Percentiles rank a stretch among this genome's conserved stretches.
phyloP scores from a whole-genome alignment of 2,329 filamentous ascomycete genomes.

The Penicillium sp. region DNA sequence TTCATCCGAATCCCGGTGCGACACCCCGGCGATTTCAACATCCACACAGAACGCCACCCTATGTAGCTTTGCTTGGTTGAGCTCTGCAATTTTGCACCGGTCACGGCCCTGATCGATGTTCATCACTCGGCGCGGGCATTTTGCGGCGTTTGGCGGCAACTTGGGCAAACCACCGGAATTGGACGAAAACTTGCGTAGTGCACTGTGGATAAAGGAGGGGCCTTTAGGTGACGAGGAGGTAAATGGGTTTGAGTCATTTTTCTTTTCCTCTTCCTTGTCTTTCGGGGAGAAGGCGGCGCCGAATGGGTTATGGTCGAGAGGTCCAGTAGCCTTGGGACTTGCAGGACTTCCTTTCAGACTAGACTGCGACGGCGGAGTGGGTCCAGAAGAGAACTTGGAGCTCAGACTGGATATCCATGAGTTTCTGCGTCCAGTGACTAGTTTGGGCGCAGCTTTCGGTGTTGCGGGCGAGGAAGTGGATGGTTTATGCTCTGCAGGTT shows the following conservation, averaged over 20 bases:
- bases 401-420: conserved; percentile 95
- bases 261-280: conserved; percentile 46
- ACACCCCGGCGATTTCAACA: conserved; percentile 89
- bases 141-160: conserved; percentile 54
- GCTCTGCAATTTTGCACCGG: conserved; percentile 73
- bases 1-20: conserved; percentile 67
- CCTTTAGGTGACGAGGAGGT: conserved; percentile 69
- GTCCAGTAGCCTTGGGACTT: conserved; percentile 32
- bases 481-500: conserved; percentile 20
- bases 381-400: conserved; percentile 76
- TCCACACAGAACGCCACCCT: conserved; percentile 95
- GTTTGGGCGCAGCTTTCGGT: conserved; percentile 30
- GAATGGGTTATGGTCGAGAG: conserved; percentile 47
- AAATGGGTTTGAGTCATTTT: conserved; percentile 32
- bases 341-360: conserved; percentile 31
- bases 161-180: conserved; percentile 52
- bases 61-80: conserved; percentile 77
- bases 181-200: conserved; percentile 75
- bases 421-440: conserved; percentile 57
- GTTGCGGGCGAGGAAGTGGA: conserved; percentile 20
- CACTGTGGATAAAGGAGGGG: conserved; percentile 74
- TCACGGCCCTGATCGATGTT: conserved; percentile 81
- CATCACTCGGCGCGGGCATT: conserved; percentile 80
- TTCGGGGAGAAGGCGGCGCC: conserved; percentile 43
- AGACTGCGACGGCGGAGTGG: conserved; percentile 41